Evolutionary conservation across 306 rosid species (phyloP).

Genomic region (Dalbergia oliveri): DNA sequence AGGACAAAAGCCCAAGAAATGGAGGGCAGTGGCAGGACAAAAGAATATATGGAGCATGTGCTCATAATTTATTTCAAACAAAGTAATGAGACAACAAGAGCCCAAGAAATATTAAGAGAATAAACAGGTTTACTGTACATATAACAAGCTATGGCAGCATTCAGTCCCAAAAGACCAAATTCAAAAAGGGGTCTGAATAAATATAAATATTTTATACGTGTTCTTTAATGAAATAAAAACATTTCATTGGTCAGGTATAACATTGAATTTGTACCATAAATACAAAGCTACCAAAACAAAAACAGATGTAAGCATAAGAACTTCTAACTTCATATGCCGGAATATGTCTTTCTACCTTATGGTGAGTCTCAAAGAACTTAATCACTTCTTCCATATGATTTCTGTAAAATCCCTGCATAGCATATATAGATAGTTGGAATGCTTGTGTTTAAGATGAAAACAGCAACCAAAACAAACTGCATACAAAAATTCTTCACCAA

Average conservation of each 20-base stretch:
- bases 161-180: conserved; percentile 38
- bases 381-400: conserved; percentile 99
- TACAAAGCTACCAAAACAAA: background rate
- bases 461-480: conserved; percentile 34
- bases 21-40: conserved; percentile 28
- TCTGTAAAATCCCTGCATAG: conserved; percentile 91
- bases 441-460: conserved; percentile 19
- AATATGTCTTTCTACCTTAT: conserved; percentile 65
- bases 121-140: background rate
- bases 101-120: background rate
- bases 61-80: conserved; percentile 3
- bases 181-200: background rate
- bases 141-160: conserved; percentile 8
- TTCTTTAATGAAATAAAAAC: conserved; percentile 11
- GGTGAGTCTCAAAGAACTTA: conserved; percentile 95
- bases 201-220: conserved; percentile 26
- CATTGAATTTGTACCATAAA: conserved; percentile 3
- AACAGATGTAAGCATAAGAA: background rate
- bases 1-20: too few relatives aligned
- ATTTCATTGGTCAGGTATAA: background rate
- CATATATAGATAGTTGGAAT: conserved; percentile 42
- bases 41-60: conserved; percentile 13
- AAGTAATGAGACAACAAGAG: conserved; percentile 21
- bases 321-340: background rate
- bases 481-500: conserved; percentile 35